Percentiles rank a stretch among this genome's conserved stretches.
These are phyloP conservation scores for Candida sanyaensis DNA, from an alignment of 1,139 yeast species.

Conservation along the genomic window DNA sequence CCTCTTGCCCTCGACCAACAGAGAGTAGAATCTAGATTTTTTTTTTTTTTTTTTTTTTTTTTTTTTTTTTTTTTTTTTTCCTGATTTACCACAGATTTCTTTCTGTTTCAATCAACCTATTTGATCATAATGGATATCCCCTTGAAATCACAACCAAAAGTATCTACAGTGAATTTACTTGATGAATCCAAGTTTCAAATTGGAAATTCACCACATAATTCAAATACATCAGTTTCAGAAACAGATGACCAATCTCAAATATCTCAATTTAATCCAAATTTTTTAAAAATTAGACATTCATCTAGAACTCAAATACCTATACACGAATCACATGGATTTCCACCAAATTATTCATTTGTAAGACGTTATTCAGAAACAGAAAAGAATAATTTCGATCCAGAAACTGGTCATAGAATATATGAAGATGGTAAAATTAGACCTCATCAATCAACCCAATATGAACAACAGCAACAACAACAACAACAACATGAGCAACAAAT, in stretches of 20 bases:
- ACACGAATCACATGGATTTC: not conserved
- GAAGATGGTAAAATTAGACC: conserved; percentile 53
- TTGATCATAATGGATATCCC: conserved; percentile 39
- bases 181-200: conserved; percentile 27
- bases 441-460: conserved; percentile 10
- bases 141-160: conserved; percentile 44
- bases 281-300: conserved; percentile 1
- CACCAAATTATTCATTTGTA: conserved; percentile 27
- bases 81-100: not conserved
- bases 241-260: conserved; percentile 2
- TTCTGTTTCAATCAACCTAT: not conserved
- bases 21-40: not conserved
- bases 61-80: too few relatives aligned
- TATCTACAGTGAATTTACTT: conserved; percentile 36
- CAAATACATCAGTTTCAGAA: not conserved
- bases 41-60: not conserved
- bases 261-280: not conserved
- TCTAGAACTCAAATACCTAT: not conserved
- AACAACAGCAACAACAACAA: not conserved
- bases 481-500: too few relatives aligned
- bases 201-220: conserved; percentile 1
- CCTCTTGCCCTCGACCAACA: too few relatives aligned
- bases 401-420: conserved; percentile 50
- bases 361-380: conserved; percentile 61
- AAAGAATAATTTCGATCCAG: conserved; percentile 51